Base-by-base conservation (phyloP, 208 protist species). In the Phytomonas sp. region DNA sequence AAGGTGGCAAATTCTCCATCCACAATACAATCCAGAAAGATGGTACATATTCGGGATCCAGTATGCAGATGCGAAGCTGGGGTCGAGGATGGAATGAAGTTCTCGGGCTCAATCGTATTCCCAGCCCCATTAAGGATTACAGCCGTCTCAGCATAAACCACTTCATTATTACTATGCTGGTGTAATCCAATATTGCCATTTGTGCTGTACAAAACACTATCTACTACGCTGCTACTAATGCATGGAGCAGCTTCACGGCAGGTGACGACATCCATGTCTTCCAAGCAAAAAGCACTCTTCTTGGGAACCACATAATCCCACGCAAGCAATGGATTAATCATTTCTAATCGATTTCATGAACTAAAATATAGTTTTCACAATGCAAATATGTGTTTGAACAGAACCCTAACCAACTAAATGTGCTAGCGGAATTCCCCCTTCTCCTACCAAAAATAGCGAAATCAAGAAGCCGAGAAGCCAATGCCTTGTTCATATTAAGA, bases 281-380 rank as follows among this genome's bases (percentile, higher is more conserved):
- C 83, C 6, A 96, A 70, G 23, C 87, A 62, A 64, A 96, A 96
- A 40, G 88, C 82, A 20, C 88, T 81, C 74, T 89, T 88, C 74
- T 91, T 93, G 0, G 88, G 84, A 17, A 96, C 79, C 40, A 93
- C 87, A 71, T 96, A 96, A 36, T 96, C 88, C 56, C 87, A 79
- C n/a, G 88, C 78, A 8, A 96, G 72, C 6, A 81, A 8, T 13
- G 72, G 67, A 51, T 79, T 73, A 59, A 81, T 79, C 66, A 74
- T 78, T 26, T 62, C 29, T 20, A 9, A 28, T 31, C 9, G 9
- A 31, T 23, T 5, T 65, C 9, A 26, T 67, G 9, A 29, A 62
- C 32, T 64, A 29, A 28, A 30, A 30, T 33, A 37, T 11, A 68
- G 1, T 37, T 60, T 4, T 61, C 4, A 66, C 7, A 9, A 29